phyloP scores from a whole-genome alignment of 768 basidiomycete genomes.

The Mycena galericulata region DNA sequence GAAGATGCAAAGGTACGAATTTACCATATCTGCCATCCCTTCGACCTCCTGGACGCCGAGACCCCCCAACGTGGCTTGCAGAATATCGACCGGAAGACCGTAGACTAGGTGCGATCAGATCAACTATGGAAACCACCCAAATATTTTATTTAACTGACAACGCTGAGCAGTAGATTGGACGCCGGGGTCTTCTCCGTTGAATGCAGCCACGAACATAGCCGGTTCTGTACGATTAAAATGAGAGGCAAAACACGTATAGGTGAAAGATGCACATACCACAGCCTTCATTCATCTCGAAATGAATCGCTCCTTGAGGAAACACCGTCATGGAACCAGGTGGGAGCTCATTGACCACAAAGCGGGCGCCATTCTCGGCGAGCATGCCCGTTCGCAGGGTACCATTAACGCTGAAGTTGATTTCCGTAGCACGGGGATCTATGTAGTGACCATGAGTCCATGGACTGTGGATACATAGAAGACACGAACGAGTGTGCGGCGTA shows the following conservation, averaged over 20 bases:
- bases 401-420: constrained; percentile 36
- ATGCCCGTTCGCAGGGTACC: constrained; percentile 35
- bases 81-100: constrained; percentile 33
- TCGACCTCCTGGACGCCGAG: too few species aligned
- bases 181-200: too few species aligned
- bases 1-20: background rate
- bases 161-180: too few species aligned
- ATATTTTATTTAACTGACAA: too few species aligned
- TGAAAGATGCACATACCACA: constrained; percentile 13
- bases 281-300: constrained; percentile 35
- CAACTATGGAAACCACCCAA: too few species aligned
- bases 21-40: too few species aligned
- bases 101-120: constrained; percentile 22
- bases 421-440: constrained; percentile 33
- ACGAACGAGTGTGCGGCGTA: constrained; percentile 29
- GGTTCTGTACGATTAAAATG: too few species aligned
- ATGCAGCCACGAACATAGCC: too few species aligned
- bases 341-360: constrained; percentile 33
- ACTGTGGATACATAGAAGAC: too few species aligned
- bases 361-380: constrained; percentile 35
- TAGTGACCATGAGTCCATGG: too few species aligned
- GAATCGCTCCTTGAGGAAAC: constrained; percentile 32
- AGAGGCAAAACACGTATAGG: too few species aligned
- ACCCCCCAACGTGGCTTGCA: constrained; percentile 25
- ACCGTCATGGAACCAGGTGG: constrained; percentile 32